Percentiles rank a stretch among this genome's conserved stretches.
Evolutionary conservation across 2,329 filamentous ascomycete genomes (phyloP).

Genomic region (Aspergillus floridensis): DNA sequence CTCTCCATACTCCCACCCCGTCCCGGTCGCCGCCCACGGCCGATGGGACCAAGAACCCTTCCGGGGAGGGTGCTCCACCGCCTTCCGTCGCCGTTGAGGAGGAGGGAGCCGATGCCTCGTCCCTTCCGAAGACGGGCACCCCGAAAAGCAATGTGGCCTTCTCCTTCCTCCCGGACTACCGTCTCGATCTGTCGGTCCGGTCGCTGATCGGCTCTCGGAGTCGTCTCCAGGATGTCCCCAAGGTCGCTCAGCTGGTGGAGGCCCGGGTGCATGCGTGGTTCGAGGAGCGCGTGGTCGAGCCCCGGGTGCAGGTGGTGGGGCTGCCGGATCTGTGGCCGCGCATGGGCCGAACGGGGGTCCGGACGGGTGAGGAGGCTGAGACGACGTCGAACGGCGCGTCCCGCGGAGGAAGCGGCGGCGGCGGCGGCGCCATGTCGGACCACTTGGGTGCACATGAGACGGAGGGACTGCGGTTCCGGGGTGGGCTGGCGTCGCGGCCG

Average conservation of each 20-base stretch:
- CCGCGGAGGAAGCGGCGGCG: slow-evolving; percentile 15
- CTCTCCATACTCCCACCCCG: slow-evolving; percentile 35
- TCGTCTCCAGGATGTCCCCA: slow-evolving; percentile 63
- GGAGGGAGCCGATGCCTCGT: slow-evolving; percentile 1
- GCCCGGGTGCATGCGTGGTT: slow-evolving; percentile 65
- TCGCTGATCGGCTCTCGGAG: slow-evolving; percentile 63
- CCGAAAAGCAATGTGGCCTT: slow-evolving; percentile 86
- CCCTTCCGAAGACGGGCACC: slow-evolving; percentile 47
- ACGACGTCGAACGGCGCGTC: slow-evolving; percentile 34
- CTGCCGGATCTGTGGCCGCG: slow-evolving; percentile 62
- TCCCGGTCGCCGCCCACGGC: slow-evolving; percentile 29
- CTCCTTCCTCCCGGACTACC: slow-evolving; percentile 70
- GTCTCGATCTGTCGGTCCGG: slow-evolving; percentile 63
- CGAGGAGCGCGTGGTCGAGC: slow-evolving; percentile 64
- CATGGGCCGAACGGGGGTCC: slow-evolving; percentile 49
- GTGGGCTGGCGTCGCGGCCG: slow-evolving; percentile 24
- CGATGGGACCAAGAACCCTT: slow-evolving; percentile 18
- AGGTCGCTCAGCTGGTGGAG: slow-evolving; percentile 65
- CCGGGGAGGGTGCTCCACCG: slow-evolving; percentile 10
- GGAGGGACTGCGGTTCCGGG: slow-evolving; percentile 37
- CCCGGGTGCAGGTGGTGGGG: slow-evolving; percentile 63
- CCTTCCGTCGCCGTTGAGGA: neutral
- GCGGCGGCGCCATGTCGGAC: slow-evolving; percentile 19
- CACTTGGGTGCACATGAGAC: slow-evolving; percentile 25
- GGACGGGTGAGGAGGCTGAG: slow-evolving; percentile 43